Conservation (phyloP, 257 asterid species). For the Solanum dulcamara region DNA sequence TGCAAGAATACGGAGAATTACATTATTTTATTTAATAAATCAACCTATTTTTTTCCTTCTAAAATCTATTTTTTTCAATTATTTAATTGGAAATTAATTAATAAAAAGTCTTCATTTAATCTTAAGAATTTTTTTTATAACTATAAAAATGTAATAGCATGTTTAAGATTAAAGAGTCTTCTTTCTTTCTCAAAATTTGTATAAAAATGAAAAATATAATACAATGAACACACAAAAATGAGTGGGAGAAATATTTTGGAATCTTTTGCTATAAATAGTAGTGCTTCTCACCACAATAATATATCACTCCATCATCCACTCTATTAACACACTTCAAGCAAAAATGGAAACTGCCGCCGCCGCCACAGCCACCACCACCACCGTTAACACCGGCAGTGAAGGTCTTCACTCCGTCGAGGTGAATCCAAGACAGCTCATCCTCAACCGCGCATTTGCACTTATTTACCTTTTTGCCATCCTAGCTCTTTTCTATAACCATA, state of each 20-base stretch:
- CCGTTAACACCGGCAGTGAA: not conserved
- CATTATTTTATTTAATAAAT: too few species aligned
- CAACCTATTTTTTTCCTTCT: too few species aligned
- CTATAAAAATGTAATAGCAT: too few species aligned
- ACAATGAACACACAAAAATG: not conserved
- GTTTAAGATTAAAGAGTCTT: too few species aligned
- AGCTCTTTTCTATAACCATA: conserved; percentile 40
- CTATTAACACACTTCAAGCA: not conserved
- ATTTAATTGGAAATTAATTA: too few species aligned
- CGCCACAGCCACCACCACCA: not conserved
- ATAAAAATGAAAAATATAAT: too few species aligned
- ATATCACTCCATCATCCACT: not conserved
- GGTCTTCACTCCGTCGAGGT: conserved; percentile 36
- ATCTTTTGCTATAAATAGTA: not conserved
- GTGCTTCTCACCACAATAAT: not conserved
- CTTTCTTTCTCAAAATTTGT: too few species aligned
- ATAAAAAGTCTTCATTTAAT: too few species aligned
- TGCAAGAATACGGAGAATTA: too few species aligned
- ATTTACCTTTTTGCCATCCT: conserved; percentile 29
- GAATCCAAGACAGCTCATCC: conserved; percentile 27
- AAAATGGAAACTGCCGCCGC: not conserved
- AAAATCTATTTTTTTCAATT: too few species aligned
- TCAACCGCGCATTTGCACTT: conserved; percentile 58
- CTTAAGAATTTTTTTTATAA: too few species aligned
- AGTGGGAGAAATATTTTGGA: rapidly evolving